These are phyloP conservation scores for Talaromyces pinophilus DNA, from an alignment of 2,329 filamentous ascomycete genomes.

Conservation along the genomic window DNA sequence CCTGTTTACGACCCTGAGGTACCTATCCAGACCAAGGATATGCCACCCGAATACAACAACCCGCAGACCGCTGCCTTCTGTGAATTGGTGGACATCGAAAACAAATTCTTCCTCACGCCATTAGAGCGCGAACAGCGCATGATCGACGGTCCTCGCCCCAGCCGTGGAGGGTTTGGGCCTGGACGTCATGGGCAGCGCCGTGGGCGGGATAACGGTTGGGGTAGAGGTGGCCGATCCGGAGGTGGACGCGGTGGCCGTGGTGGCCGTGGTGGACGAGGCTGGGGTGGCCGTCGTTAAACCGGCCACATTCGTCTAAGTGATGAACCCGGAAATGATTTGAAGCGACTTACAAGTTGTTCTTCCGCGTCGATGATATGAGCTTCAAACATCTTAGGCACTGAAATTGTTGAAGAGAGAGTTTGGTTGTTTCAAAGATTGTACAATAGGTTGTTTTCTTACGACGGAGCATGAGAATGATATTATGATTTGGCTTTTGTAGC, in stretches of 20 bases:
- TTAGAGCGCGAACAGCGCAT: conserved; percentile 67
- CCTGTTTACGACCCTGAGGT: conserved; percentile 64
- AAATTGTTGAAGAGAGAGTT: too few relatives aligned
- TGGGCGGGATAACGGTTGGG: conserved; percentile 1
- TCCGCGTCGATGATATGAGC: not conserved
- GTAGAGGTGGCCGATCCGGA: conserved; percentile 24
- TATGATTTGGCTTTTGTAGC: not conserved
- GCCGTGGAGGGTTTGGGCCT: conserved; percentile 21
- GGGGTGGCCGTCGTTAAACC: conserved; percentile 28
- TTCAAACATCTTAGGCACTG: not conserved
- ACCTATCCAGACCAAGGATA: conserved; percentile 60
- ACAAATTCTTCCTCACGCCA: conserved; percentile 71
- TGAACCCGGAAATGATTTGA: not conserved
- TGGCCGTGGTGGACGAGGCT: conserved; percentile 25
- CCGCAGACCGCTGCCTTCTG: conserved; percentile 85
- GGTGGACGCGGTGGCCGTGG: conserved; percentile 23
- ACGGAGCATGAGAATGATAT: not conserved
- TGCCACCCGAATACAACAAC: conserved; percentile 80
- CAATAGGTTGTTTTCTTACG: not conserved
- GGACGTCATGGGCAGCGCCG: conserved; percentile 3
- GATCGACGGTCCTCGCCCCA: conserved; percentile 54
- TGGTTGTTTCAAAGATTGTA: not conserved
- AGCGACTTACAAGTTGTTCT: not conserved
- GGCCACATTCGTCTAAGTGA: not conserved
- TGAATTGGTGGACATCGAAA: conserved; percentile 71